These are phyloP conservation scores for Lyophyllum decastes DNA, from an alignment of 768 basidiomycete species.

Conservation along the genomic window DNA sequence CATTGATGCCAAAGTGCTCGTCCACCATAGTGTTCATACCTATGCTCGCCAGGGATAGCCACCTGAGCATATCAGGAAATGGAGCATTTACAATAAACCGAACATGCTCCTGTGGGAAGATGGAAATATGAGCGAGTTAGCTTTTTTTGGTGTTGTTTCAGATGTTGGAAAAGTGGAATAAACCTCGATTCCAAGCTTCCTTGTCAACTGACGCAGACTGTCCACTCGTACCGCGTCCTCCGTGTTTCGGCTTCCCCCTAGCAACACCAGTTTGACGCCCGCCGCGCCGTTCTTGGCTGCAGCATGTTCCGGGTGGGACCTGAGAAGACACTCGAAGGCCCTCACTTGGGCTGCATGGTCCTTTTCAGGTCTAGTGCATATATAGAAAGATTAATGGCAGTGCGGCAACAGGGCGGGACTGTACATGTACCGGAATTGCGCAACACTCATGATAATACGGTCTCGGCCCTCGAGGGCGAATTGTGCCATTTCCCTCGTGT, in stretches of 20 bases:
- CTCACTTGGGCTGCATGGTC: slow-evolving; percentile 81
- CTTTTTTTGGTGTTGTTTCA: neutral
- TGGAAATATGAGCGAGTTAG: neutral
- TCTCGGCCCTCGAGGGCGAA: slow-evolving; percentile 58
- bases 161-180: slow-evolving; percentile 14
- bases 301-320: slow-evolving; percentile 60
- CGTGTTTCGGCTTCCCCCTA: slow-evolving; percentile 85
- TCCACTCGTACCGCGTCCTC: slow-evolving; percentile 74
- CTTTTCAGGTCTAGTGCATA: slow-evolving; percentile 79
- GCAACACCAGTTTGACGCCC: slow-evolving; percentile 63
- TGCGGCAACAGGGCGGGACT: neutral
- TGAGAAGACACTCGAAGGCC: slow-evolving; percentile 64
- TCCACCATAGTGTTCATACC: slow-evolving; percentile 97
- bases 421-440: slow-evolving; percentile 81
- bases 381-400: neutral
- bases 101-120: slow-evolving; percentile 56
- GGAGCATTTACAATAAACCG: slow-evolving; percentile 84
- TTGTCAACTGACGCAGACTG: slow-evolving; percentile 56
- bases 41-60: slow-evolving; percentile 76
- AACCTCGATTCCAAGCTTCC: slow-evolving; percentile 67
- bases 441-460: slow-evolving; percentile 78
- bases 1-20: slow-evolving; percentile 97
- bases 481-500: slow-evolving; percentile 68
- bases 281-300: slow-evolving; percentile 16
- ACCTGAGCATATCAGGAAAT: slow-evolving; percentile 66